Evolutionary conservation across 2,329 filamentous ascomycete species (phyloP).

Genomic region (Graphiopsis chlorocephala): DNA sequence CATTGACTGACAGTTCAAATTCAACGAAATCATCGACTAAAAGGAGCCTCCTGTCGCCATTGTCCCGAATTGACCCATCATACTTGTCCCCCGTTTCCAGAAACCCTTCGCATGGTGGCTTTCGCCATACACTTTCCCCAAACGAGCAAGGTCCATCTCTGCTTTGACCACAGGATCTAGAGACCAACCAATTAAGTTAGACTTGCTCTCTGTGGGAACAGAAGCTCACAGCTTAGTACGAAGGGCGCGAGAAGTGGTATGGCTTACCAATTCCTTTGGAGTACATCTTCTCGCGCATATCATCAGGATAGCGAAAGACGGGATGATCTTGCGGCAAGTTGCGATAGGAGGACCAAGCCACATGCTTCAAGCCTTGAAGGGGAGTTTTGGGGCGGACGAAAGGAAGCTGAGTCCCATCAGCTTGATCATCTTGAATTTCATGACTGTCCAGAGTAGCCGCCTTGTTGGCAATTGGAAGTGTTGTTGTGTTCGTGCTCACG

Average conservation of each 20-base stretch:
- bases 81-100: conserved; percentile 2
- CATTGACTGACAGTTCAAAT: too few species aligned
- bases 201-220: too few species aligned
- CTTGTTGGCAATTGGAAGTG: too few species aligned
- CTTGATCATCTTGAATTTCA: too few species aligned
- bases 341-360: conserved; percentile 3
- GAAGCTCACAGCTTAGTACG: too few species aligned
- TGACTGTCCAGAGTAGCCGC: too few species aligned
- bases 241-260: too few species aligned
- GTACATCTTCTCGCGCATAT: not conserved
- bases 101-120: not conserved
- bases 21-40: not conserved
- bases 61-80: not conserved
- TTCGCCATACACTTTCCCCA: conserved; percentile 2
- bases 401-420: too few species aligned
- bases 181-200: too few species aligned
- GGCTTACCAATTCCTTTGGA: conserved; percentile 1
- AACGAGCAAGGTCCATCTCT: not conserved
- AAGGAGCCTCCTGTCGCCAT: not conserved
- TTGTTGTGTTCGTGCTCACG: too few species aligned
- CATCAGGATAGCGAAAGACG: not conserved
- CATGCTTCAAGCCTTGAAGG: not conserved
- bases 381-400: conserved; percentile 1
- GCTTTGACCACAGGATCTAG: conserved; percentile 4
- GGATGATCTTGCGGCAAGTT: not conserved